Evolutionary conservation across 1,284 basidiomycete genomes (phyloP), one percentile per base, ranked within the genome.

Genomic region (Leccinum angustisporum): DNA sequence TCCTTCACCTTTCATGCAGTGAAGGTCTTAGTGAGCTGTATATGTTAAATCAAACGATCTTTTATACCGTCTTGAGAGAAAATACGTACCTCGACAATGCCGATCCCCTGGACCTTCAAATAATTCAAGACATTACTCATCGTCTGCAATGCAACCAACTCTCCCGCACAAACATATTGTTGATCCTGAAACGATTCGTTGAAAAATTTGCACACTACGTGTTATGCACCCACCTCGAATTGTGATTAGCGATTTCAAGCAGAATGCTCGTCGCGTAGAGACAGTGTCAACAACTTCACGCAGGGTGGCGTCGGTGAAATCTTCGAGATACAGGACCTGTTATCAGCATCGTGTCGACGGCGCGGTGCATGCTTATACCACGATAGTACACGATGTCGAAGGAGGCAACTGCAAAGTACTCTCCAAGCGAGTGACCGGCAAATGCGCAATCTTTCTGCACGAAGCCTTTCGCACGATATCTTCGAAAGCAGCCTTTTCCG

Each of bases 151-250:
- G 93, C 94, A 43, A 96, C 83, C 30, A 98, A 86, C 76, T 98
- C 97, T 78, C 97, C 97, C 57, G 97, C 97, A 70, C 94, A 95
- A 68, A 99, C 97, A 75, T 97, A 98, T 92, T 97, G 95, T 83
- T 95, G 92, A 58, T 91, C 91, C 91, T 93, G 67, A 33, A 58
- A 61, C 6, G 33, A 16, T 56, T 30, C 33, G 27, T 63, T 55
- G 62, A 61, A 36, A 36, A 36, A 58, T n/a, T 61, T 14, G 18
- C 0, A 5, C 46, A 54, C 43, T 48, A 11, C 31, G 27, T 25
- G 16, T 31, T 25, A n/a, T 27, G 18, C 52, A 74, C 81, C 46
- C 73, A 91, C 94, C 85, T 96, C 94, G 65, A 99, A 75, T 99
- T 98, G 79, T 91, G 95, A 78, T 98, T 98, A 75, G 98, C 97